A percentile compares a stretch with the other conserved stretches of the same genome.
Evolutionary conservation across 805 yeast genomes (phyloP).

Genomic region (Peterozyma xylosa): DNA sequence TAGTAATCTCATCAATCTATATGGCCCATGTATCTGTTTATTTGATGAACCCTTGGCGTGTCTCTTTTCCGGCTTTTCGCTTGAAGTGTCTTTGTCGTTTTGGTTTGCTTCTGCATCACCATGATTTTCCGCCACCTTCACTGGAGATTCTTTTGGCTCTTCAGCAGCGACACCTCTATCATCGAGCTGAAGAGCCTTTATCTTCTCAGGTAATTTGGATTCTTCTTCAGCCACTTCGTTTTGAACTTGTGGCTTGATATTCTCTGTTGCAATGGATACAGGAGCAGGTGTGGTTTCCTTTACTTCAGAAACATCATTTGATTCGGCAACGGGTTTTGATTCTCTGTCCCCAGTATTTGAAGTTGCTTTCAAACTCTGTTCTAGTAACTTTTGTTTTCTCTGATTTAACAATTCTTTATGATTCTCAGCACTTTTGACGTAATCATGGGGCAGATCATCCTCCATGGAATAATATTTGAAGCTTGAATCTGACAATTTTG

Average conservation of each 20-base stretch:
- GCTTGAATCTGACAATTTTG: constrained; percentile 61
- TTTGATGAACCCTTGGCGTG: constrained; percentile 27
- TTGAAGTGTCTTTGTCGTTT: constrained; percentile 4
- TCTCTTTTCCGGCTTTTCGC: constrained; percentile 25
- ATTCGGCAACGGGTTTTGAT: not conserved
- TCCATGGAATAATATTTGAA: constrained; percentile 55
- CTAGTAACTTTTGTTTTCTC: constrained; percentile 41
- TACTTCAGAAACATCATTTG: not conserved
- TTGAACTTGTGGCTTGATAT: not conserved
- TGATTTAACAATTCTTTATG: constrained; percentile 59
- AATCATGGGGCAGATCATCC: constrained; percentile 76
- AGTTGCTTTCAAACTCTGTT: constrained; percentile 15
- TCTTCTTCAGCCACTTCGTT: not conserved
- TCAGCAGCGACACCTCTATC: constrained; percentile 9
- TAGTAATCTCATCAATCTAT: constrained; percentile 67
- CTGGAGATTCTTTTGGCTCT: constrained; percentile 8
- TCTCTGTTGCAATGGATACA: not conserved
- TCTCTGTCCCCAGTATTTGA: not conserved
- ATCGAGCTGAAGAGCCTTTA: too few species aligned
- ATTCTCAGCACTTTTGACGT: constrained; percentile 60
- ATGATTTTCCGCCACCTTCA: constrained; percentile 4
- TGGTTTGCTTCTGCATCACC: constrained; percentile 7
- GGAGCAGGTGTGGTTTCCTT: not conserved
- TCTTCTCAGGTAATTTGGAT: not conserved
- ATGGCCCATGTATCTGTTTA: constrained; percentile 74